These are phyloP conservation scores for Solanum pimpinellifolium DNA, from an alignment of 257 asterid species.

Conservation along the genomic window DNA sequence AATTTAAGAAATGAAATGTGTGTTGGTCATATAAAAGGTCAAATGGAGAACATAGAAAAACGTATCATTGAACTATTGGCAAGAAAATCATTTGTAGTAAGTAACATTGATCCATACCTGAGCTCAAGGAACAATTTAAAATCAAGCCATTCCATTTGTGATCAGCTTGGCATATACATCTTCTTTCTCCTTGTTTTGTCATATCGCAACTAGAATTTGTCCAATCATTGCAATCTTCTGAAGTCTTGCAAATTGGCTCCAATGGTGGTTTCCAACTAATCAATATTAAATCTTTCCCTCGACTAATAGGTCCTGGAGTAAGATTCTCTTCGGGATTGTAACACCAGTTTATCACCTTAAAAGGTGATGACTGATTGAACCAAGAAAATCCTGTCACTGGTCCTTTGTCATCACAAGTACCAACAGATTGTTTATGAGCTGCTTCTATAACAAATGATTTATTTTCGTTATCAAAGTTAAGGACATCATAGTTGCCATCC, in stretches of 20 bases:
- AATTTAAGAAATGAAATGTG: neutral
- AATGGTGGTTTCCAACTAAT: constrained; percentile 6
- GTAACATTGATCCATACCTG: neutral
- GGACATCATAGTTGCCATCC: neutral
- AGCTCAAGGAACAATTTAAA: constrained; percentile 9
- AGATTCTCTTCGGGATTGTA: neutral
- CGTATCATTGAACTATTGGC: neutral
- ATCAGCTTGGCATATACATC: constrained; percentile 11
- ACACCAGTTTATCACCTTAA: constrained; percentile 1
- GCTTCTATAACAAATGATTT: neutral
- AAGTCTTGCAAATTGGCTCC: constrained; percentile 14
- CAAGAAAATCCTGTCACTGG: neutral
- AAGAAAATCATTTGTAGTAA: neutral
- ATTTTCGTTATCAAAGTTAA: neutral
- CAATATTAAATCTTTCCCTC: neutral
- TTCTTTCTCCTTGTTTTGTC: neutral
- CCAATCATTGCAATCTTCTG: constrained; percentile 12
- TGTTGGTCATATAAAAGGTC: neutral
- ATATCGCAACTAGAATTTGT: constrained; percentile 10
- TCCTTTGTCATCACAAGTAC: neutral
- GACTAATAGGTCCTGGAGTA: neutral
- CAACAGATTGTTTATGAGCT: neutral
- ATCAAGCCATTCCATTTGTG: constrained; percentile 9
- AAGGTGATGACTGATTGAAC: constrained; percentile 7
- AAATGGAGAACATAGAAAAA: neutral